Evolutionary conservation across 2,329 filamentous ascomycete species (phyloP), one percentile per base, ranked within the genome.

Genomic region (Xylaria sp.): DNA sequence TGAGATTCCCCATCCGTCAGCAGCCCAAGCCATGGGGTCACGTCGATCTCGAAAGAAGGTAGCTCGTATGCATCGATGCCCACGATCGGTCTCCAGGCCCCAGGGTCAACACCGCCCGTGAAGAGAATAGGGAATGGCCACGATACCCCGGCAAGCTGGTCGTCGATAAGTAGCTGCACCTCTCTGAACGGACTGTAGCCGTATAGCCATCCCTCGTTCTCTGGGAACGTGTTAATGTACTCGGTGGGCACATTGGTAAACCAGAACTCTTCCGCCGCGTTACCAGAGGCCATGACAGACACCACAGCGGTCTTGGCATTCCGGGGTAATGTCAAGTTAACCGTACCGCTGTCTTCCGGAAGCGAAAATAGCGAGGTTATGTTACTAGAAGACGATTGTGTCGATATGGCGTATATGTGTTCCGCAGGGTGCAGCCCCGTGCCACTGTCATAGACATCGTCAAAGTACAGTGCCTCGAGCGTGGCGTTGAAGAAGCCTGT

Each of bases 41-140:
- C 84, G 65, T 91, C 88, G 55, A 91, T 87, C 70, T 91, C 87
- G 57, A 89, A 85, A 64, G 89, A 85, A 38, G 83, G 81, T 19
- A 91, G 77, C 71, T 91, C 88, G 69, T 88, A 91, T 0, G 88
- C 83, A 70, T 91, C 87, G 51, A 89, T 88, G 2, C 88, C 88
- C 7, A 89, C 87, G 53, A 91, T 82, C 0, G 89, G 88, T n/a
- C 87, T 80, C 88, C 88, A 91, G 38, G 90, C 82, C 0, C 85
- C 86, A 4, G 88, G 88, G 1, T 86, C 85, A 14, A 91, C 79
- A 0, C 89, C 88, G 5, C 89, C 88, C 2, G 89, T 90, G 66
- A 91, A 91, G 51, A 91, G 87, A 17, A 89, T 79, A 0, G 88
- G 87, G 60, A 89, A 90, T 4, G 89, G 89, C 87, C 87, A 91